These are phyloP conservation scores for Phytophthora hibernalis DNA, from an alignment of 352 stramenopile genomes.

Conservation along the genomic window DNA sequence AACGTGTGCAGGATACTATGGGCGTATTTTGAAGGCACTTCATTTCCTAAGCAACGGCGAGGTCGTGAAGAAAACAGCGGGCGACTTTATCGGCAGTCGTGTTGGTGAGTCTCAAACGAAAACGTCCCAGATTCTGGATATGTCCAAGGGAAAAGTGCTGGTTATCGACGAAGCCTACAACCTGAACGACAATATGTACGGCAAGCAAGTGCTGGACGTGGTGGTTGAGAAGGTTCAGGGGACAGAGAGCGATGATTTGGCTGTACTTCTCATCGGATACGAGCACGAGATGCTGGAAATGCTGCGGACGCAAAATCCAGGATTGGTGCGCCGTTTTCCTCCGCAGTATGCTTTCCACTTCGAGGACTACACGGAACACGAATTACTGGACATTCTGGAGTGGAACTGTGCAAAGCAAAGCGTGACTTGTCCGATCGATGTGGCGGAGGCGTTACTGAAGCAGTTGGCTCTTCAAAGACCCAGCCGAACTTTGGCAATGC, in stretches of 20 bases:
- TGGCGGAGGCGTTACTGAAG: constrained; percentile 60
- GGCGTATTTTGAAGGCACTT: constrained; percentile 86
- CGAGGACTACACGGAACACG: constrained; percentile 91
- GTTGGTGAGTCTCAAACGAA: constrained; percentile 91
- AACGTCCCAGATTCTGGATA: constrained; percentile 83
- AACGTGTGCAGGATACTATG: constrained; percentile 91
- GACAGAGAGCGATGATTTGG: constrained; percentile 88
- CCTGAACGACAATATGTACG: constrained; percentile 74
- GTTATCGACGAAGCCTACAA: constrained; percentile 96
- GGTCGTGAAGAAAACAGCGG: constrained; percentile 88
- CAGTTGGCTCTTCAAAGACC: constrained; percentile 68
- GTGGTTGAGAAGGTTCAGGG: constrained; percentile 93
- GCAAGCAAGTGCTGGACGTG: constrained; percentile 85
- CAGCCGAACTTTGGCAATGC: constrained; percentile 93
- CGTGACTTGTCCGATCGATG: constrained; percentile 58
- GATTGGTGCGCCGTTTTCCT: constrained; percentile 87
- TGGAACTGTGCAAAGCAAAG: constrained; percentile 59
- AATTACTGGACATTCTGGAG: constrained; percentile 82
- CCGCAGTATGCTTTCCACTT: constrained; percentile 92
- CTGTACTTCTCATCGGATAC: constrained; percentile 94
- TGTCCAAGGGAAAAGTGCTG: constrained; percentile 89
- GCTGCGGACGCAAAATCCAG: constrained; percentile 89
- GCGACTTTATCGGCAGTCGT: constrained; percentile 85
- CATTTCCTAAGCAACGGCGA: constrained; percentile 92
- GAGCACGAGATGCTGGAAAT: constrained; percentile 92